Percentiles rank a stretch among this genome's conserved stretches.
These are phyloP conservation scores for Naganishia sp. DNA, from an alignment of 1,284 basidiomycete genomes.

Conservation along the genomic window DNA sequence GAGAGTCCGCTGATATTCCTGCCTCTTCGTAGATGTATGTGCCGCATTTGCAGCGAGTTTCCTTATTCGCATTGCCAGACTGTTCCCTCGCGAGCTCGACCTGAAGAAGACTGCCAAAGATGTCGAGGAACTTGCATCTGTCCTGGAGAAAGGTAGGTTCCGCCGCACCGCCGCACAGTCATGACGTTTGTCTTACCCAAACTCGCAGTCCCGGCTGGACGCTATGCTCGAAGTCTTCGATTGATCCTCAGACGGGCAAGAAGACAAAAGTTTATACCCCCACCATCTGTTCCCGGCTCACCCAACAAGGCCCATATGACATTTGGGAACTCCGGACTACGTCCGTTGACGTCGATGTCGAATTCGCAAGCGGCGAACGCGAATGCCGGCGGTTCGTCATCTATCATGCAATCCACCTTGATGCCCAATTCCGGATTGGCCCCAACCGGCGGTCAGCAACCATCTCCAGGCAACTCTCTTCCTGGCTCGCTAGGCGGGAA, in stretches of 20 bases:
- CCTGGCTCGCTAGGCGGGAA: slow-evolving; percentile 39
- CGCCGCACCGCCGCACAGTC: slow-evolving; percentile 30
- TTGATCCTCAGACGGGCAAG: slow-evolving; percentile 79
- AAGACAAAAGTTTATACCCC: slow-evolving; percentile 62
- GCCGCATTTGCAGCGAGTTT: slow-evolving; percentile 90
- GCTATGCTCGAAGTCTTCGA: slow-evolving; percentile 82
- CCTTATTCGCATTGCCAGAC: slow-evolving; percentile 75
- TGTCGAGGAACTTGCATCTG: slow-evolving; percentile 71
- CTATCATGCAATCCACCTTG: slow-evolving; percentile 19
- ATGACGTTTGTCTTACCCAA: slow-evolving; percentile 16
- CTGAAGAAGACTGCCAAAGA: slow-evolving; percentile 70
- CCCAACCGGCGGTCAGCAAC: slow-evolving; percentile 32
- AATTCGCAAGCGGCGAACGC: slow-evolving; percentile 9
- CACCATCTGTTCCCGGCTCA: slow-evolving; percentile 48
- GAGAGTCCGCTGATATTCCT: neutral
- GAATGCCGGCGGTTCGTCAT: neutral
- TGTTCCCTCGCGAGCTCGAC: slow-evolving; percentile 85
- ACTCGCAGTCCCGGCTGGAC: slow-evolving; percentile 73
- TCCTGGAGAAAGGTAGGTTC: slow-evolving; percentile 70
- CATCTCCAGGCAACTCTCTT: slow-evolving; percentile 37
- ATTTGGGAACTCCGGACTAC: slow-evolving; percentile 6
- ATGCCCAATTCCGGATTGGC: slow-evolving; percentile 20
- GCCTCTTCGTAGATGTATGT: slow-evolving; percentile 77
- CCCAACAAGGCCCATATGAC: slow-evolving; percentile 36
- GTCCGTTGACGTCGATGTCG: slow-evolving; percentile 7